A percentile compares a stretch with the other conserved stretches of the same genome.
Evolutionary conservation across 192 early-diverging fungal genomes (phyloP).

Genomic region (Coemansia sp.): DNA sequence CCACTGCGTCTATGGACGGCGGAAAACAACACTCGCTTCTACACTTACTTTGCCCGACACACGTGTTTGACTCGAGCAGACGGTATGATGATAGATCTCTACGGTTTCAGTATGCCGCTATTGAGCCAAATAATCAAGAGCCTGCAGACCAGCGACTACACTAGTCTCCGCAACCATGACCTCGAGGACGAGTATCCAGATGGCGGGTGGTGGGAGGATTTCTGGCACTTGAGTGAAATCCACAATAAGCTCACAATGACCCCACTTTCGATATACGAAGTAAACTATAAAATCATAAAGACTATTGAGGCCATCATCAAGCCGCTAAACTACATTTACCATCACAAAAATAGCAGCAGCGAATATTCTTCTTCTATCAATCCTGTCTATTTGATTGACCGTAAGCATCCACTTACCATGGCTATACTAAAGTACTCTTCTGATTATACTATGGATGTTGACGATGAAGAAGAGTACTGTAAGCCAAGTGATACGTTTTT

Average conservation of each 20-base stretch:
- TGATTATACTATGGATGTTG: background rate
- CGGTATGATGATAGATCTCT: slow-evolving; percentile 30
- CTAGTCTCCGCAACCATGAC: slow-evolving; percentile 29
- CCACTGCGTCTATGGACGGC: slow-evolving; percentile 31
- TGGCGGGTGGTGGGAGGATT: slow-evolving; percentile 43
- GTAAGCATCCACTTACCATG: slow-evolving; percentile 29
- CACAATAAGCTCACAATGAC: slow-evolving; percentile 23
- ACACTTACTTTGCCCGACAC: slow-evolving; percentile 21
- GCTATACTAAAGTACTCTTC: slow-evolving; percentile 21
- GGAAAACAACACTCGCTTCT: slow-evolving; percentile 33
- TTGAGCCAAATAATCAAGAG: slow-evolving; percentile 31
- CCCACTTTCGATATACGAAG: slow-evolving; percentile 34
- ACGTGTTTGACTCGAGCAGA: slow-evolving; percentile 16
- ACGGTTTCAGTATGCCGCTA: slow-evolving; percentile 34
- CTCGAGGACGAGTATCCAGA: slow-evolving; percentile 39
- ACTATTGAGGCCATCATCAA: slow-evolving; percentile 40
- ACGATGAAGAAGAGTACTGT: background rate
- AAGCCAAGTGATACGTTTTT: slow-evolving; percentile 25
- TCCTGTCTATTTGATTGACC: slow-evolving; percentile 14
- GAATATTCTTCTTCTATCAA: background rate
- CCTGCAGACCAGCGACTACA: slow-evolving; percentile 19
- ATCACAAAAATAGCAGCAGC: no score
- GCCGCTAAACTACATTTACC: slow-evolving; percentile 40
- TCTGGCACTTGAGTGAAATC: slow-evolving; percentile 40
- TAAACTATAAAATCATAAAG: slow-evolving; percentile 46